Evolutionary conservation across 768 basidiomycete species (phyloP).

Genomic region (Xerocomellus intermedius): DNA sequence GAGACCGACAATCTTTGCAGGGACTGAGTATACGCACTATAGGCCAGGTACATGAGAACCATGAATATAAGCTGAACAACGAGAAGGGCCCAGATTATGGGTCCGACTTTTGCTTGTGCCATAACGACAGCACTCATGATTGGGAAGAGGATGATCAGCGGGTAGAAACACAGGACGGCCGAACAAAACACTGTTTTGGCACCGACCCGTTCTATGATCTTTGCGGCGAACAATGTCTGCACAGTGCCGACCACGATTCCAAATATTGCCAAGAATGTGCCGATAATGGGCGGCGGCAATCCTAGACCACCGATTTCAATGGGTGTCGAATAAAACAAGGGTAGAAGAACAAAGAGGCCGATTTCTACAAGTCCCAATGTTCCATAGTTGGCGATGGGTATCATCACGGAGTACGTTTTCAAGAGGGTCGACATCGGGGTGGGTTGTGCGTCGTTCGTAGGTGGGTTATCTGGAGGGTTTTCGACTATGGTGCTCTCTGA

Average conservation of each 20-base stretch:
- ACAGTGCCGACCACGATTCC: constrained; percentile 39
- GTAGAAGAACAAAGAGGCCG: constrained; percentile 36
- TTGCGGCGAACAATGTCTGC: constrained; percentile 42
- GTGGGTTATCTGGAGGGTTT: background rate
- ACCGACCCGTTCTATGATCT: constrained; percentile 39
- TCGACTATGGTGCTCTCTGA: background rate
- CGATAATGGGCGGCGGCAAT: constrained; percentile 41
- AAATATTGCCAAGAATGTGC: constrained; percentile 35
- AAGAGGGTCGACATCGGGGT: constrained; percentile 36
- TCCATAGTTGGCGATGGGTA: constrained; percentile 44
- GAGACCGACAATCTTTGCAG: background rate
- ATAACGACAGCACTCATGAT: constrained; percentile 41
- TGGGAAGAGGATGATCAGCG: constrained; percentile 43
- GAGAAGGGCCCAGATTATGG: constrained; percentile 40
- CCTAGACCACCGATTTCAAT: constrained; percentile 42
- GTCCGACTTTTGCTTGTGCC: constrained; percentile 29
- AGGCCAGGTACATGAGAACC: constrained; percentile 42
- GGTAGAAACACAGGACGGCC: constrained; percentile 39
- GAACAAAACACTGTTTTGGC: constrained; percentile 40
- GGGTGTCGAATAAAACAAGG: constrained; percentile 46
- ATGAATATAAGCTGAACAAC: constrained; percentile 25
- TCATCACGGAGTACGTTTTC: constrained; percentile 32
- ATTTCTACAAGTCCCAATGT: constrained; percentile 44
- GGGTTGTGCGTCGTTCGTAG: constrained; percentile 1
- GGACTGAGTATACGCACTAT: constrained; percentile 30